Conservation (phyloP, 768 basidiomycete genomes). For the Auriscalpium vulgare region DNA sequence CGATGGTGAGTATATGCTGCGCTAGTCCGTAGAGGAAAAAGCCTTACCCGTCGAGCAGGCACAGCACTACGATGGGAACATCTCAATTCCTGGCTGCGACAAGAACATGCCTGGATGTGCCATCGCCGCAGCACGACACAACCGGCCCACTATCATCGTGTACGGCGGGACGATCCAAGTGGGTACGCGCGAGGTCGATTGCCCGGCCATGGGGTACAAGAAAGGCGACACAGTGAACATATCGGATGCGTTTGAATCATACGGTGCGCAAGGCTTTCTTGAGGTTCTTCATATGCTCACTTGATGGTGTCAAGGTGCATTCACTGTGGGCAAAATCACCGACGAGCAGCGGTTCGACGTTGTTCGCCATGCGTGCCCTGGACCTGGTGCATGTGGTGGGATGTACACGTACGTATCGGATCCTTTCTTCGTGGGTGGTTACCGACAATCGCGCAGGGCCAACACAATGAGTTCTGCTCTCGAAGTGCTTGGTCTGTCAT, state of each 20-base stretch:
- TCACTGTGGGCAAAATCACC: conserved; percentile 62
- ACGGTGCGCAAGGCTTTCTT: conserved; percentile 37
- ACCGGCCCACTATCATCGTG: conserved; percentile 80
- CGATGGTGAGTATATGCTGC: conserved; percentile 33
- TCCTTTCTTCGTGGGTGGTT: too few species aligned
- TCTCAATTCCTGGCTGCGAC: conserved; percentile 82
- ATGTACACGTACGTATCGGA: conserved; percentile 63
- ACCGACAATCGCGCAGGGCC: conserved; percentile 34
- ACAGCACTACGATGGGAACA: conserved; percentile 85
- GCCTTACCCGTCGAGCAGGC: conserved; percentile 35
- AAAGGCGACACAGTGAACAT: conserved; percentile 83
- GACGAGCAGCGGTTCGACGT: conserved; percentile 82
- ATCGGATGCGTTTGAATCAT: conserved; percentile 79
- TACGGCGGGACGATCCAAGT: conserved; percentile 81
- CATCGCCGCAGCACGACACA: conserved; percentile 81
- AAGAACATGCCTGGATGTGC: conserved; percentile 91
- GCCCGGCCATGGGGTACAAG: conserved; percentile 67
- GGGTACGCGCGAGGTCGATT: conserved; percentile 71
- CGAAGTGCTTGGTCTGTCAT: conserved; percentile 78
- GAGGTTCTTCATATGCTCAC: too few species aligned
- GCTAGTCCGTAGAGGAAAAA: background rate
- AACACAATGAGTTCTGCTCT: conserved; percentile 86
- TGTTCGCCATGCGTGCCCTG: conserved; percentile 78
- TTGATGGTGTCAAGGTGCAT: conserved; percentile 47
- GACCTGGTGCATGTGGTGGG: conserved; percentile 78